Conservation (phyloP, 139 green algal species). For the Mesostigma viride region DNA sequence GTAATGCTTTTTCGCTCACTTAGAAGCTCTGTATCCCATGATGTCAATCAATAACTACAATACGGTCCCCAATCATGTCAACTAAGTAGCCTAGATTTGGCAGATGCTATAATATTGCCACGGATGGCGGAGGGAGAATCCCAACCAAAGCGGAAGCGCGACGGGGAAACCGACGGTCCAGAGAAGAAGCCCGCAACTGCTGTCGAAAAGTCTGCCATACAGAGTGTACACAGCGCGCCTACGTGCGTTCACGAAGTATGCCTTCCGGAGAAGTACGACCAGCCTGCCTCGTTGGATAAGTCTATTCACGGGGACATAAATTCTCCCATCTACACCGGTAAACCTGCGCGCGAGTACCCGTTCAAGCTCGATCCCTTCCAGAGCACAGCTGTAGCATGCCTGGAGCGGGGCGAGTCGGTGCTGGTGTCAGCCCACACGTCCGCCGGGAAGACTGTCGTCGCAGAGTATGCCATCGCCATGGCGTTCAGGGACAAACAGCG, state of each 20-base stretch:
- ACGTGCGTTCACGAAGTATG: conserved; percentile 40
- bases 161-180: too few relatives aligned
- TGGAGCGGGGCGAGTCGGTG: conserved; percentile 49
- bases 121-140: too few relatives aligned
- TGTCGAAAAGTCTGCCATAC: too few relatives aligned
- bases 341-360: conserved; percentile 38
- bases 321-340: conserved; percentile 12
- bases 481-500: conserved; percentile 57
- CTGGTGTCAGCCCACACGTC: conserved; percentile 64
- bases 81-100: too few relatives aligned
- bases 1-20: too few relatives aligned
- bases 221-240: too few relatives aligned
- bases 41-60: too few relatives aligned
- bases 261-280: conserved; percentile 12
- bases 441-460: conserved; percentile 68
- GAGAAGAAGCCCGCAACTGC: too few relatives aligned
- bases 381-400: conserved; percentile 49
- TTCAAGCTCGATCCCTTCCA: conserved; percentile 76
- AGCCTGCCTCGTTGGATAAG: neutral
- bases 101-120: too few relatives aligned
- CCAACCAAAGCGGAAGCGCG: too few relatives aligned
- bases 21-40: too few relatives aligned
- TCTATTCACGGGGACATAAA: conserved; percentile 15
- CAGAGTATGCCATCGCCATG: conserved; percentile 76
- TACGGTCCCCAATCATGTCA: too few relatives aligned